Percentiles rank a stretch among this genome's conserved stretches.
phyloP scores from a whole-genome alignment of 2,329 filamentous ascomycete genomes.

The Verticillium longisporum region DNA sequence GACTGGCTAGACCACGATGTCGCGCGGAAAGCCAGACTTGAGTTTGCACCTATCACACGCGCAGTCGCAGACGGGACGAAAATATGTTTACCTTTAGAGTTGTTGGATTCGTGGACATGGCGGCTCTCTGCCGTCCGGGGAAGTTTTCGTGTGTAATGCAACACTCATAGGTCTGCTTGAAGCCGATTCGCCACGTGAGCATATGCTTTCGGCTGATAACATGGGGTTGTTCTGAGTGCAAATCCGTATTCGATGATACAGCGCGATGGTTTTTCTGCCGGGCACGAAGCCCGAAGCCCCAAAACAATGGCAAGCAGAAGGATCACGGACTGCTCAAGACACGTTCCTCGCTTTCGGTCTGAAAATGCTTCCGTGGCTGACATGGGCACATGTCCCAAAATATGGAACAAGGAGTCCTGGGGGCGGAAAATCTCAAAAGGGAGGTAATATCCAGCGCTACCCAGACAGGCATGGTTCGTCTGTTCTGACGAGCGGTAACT shows the following conservation, averaged over 20 bases:
- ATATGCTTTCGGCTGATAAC: neutral
- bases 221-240: neutral
- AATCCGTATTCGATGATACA: neutral
- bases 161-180: neutral
- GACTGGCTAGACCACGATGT: neutral
- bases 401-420: no score
- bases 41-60: neutral
- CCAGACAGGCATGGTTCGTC: neutral
- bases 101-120: neutral
- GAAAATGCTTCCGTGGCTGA: neutral
- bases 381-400: neutral
- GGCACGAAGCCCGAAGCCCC: neutral
- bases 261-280: neutral
- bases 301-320: neutral
- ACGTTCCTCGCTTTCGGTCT: no score
- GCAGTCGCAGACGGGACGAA: neutral
- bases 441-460: neutral
- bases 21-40: neutral
- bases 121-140: neutral
- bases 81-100: neutral
- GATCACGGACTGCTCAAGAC: neutral
- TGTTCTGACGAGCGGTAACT: neutral
- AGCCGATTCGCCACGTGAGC: neutral
- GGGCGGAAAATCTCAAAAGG: neutral
- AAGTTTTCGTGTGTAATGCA: neutral